Percentiles rank a stretch among this genome's conserved stretches.
Conservation (phyloP, 495 filamentous ascomycete genomes). For the Podospora fimiseda region DNA sequence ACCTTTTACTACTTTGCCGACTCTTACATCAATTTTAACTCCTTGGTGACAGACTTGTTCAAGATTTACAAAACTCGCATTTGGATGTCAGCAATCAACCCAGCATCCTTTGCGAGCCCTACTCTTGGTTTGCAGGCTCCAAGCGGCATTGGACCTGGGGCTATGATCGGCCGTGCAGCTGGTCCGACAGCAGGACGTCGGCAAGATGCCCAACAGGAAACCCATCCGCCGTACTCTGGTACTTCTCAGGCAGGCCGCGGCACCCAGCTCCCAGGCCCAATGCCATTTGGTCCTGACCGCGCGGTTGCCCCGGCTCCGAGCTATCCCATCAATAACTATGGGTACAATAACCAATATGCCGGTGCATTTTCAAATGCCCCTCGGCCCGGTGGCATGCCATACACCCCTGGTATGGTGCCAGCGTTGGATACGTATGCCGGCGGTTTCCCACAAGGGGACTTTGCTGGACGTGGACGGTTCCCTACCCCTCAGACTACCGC, state of each 20-base stretch:
- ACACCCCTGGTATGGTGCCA: constrained; percentile 32
- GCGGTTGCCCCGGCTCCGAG: constrained; percentile 24
- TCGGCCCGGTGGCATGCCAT: constrained; percentile 28
- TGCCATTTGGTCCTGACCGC: constrained; percentile 33
- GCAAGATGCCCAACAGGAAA: constrained; percentile 39
- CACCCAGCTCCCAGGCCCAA: constrained; percentile 31
- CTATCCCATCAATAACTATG: constrained; percentile 31
- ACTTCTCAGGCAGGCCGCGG: constrained; percentile 31
- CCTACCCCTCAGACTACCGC: constrained; percentile 31
- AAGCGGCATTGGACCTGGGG: constrained; percentile 56
- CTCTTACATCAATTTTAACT: constrained; percentile 98
- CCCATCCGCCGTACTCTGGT: constrained; percentile 31
- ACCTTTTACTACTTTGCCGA: constrained; percentile 99
- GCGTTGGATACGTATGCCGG: constrained; percentile 36
- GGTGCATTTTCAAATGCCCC: constrained; percentile 36
- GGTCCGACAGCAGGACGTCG: constrained; percentile 38
- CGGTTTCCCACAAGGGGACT: constrained; percentile 39
- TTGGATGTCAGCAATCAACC: constrained; percentile 99
- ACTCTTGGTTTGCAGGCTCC: constrained; percentile 61
- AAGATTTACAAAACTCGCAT: constrained; percentile 98
- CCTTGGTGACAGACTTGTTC: constrained; percentile 92
- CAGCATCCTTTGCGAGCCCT: constrained; percentile 90
- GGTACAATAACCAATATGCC: constrained; percentile 36
- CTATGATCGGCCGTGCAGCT: constrained; percentile 41
- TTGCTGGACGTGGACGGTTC: constrained; percentile 38